Conservation (phyloP, 306 rosid genomes). For the Cicer cuneatum region DNA sequence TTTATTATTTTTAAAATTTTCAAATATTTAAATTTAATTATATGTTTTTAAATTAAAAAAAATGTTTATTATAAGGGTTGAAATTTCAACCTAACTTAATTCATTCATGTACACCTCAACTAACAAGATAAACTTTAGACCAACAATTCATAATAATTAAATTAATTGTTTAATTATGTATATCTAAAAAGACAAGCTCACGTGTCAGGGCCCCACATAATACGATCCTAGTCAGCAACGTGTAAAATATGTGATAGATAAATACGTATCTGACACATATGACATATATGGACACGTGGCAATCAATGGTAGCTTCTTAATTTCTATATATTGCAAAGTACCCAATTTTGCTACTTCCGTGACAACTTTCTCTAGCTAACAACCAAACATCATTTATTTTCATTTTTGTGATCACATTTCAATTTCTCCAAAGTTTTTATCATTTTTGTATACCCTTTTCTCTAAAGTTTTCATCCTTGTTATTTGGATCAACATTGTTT, state of each 20-base stretch:
- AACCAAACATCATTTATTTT: background rate
- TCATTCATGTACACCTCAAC: too few relatives aligned
- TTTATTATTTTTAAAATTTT: too few relatives aligned
- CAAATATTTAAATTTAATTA: too few relatives aligned
- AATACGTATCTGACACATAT: conserved; percentile 47
- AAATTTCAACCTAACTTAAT: too few relatives aligned
- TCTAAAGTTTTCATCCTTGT: background rate
- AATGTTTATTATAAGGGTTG: too few relatives aligned
- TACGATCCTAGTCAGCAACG: conserved; percentile 47
- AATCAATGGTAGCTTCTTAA: background rate
- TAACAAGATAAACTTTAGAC: too few relatives aligned
- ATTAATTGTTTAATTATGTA: too few relatives aligned
- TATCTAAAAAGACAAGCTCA: conserved; percentile 20
- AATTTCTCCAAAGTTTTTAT: background rate
- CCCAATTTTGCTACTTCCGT: background rate
- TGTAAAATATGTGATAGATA: conserved; percentile 31
- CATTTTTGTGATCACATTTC: background rate
- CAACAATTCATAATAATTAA: too few relatives aligned
- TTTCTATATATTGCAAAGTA: conserved; percentile 37
- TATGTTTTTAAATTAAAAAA: too few relatives aligned
- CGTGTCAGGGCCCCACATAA: conserved; percentile 3
- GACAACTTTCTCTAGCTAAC: background rate
- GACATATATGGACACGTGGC: conserved; percentile 41
- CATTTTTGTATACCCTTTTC: background rate
- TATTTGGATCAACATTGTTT: background rate